Base-by-base conservation (phyloP, 345 rosid species). In the Turritis glabra region DNA sequence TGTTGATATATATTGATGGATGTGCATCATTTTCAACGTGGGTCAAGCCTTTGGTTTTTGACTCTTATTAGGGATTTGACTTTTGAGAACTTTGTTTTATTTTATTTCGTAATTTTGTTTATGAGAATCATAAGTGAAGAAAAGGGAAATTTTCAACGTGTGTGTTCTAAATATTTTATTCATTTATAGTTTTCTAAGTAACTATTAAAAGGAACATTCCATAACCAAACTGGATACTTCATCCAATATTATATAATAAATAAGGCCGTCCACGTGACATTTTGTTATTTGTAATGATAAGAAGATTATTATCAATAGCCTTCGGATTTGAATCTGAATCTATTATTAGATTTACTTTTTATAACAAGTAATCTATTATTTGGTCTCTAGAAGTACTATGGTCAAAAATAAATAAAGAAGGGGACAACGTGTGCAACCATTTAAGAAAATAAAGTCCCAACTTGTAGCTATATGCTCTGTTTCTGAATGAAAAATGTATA, bases 1-100 rank as follows among this genome's bases (percentile, higher is more conserved):
- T 30, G n/a, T 0, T 65, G 51, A 25, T 74, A n/a, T 74, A 10
- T 18, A 57, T 32, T 55, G 57, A 55, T 53, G 18, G 19, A 38
- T 52, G 30, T 69, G 47, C 55, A 52, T 23, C 64, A 18, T 53
- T 23, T 64, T 69, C 57, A 53, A 62, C 41, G 57, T 1, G 17
- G 50, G 69, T 76, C 79, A 61, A 53, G 80, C 75, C 52, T 62
- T 33, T 62, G 63, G 80, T 53, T 69, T 76, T 63, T 76, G 80
- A 76, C 79, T 59, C 13, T 35, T 0, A 14, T 14, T 21, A 52
- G 11, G 1, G 4, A 9, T 37, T 59, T 67, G 67, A 59, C 74
- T 60, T 41, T 22, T 43, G 41, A 52, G 70, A 76, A 62, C 51
- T 18, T 59, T 47, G 35, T 56, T 61, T 9, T 18, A n/a, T 53